Percentiles rank a stretch among this genome's conserved stretches.
phyloP scores from a whole-genome alignment of 2,329 filamentous ascomycete species.

The Fusarium proliferatum region DNA sequence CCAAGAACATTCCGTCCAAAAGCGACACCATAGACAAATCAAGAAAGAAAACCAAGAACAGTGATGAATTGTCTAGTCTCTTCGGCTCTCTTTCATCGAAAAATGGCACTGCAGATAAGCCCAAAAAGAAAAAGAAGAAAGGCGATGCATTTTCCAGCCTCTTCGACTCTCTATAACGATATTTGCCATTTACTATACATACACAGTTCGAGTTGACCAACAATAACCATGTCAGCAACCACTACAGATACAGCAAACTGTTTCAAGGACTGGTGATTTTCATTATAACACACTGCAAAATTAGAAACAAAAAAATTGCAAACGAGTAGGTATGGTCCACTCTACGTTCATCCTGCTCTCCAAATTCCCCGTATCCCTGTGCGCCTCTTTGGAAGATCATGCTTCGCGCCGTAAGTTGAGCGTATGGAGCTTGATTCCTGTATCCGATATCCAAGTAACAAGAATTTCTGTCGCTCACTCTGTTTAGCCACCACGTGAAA shows the following conservation, averaged over 20 bases:
- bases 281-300: slow-evolving; percentile 45
- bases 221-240: not conserved
- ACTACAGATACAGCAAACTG: not conserved
- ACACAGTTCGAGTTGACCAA: not conserved
- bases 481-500: slow-evolving; percentile 20
- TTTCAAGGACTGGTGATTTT: slow-evolving; percentile 36
- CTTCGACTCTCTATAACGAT: slow-evolving; percentile 67
- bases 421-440: slow-evolving; percentile 25
- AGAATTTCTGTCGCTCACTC: slow-evolving; percentile 35
- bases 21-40: slow-evolving; percentile 52
- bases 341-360: slow-evolving; percentile 35
- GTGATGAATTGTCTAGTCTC: slow-evolving; percentile 76
- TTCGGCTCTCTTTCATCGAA: slow-evolving; percentile 44
- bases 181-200: not conserved
- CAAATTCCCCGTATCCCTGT: slow-evolving; percentile 42
- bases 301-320: slow-evolving; percentile 28
- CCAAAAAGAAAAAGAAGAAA: slow-evolving; percentile 67
- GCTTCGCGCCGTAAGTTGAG: slow-evolving; percentile 35
- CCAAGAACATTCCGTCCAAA: slow-evolving; percentile 47
- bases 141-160: slow-evolving; percentile 73
- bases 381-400: slow-evolving; percentile 44
- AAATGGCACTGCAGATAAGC: slow-evolving; percentile 52
- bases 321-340: slow-evolving; percentile 34
- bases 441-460: slow-evolving; percentile 41
- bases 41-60: slow-evolving; percentile 68